These are phyloP conservation scores for Coniochaeta sp. DNA, from an alignment of 2,329 filamentous ascomycete genomes.

Conservation along the genomic window DNA sequence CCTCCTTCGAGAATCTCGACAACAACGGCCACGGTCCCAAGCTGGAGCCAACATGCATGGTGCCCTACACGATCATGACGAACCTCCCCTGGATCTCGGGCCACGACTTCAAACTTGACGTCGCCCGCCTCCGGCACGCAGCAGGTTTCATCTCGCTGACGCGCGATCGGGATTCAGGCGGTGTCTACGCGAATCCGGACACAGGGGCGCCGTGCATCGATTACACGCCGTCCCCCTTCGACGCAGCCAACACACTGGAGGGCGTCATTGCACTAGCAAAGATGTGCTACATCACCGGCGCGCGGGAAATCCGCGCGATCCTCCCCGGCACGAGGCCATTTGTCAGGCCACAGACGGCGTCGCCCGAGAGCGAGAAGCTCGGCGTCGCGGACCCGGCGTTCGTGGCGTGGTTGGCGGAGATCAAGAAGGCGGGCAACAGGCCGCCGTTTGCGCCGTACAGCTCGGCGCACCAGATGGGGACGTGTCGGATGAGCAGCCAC, in stretches of 20 bases:
- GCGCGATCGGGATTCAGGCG: constrained; percentile 69
- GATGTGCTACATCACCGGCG: constrained; percentile 71
- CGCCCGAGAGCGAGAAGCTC: constrained; percentile 13
- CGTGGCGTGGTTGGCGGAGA: constrained; percentile 47
- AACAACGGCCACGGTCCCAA: constrained; percentile 74
- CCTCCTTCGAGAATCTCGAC: constrained; percentile 74
- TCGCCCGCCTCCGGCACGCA: constrained; percentile 61
- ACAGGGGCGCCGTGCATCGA: constrained; percentile 59
- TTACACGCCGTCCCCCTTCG: constrained; percentile 65
- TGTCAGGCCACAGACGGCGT: constrained; percentile 22
- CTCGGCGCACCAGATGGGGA: constrained; percentile 78
- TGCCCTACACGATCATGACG: constrained; percentile 57
- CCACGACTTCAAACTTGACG: constrained; percentile 64
- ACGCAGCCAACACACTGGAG: constrained; percentile 63
- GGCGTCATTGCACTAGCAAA: constrained; percentile 66
- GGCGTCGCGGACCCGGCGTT: constrained; percentile 54
- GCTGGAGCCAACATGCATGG: constrained; percentile 69
- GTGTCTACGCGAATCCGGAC: constrained; percentile 62
- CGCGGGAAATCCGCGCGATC: constrained; percentile 66
- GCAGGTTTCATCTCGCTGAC: constrained; percentile 65
- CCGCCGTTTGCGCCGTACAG: constrained; percentile 46
- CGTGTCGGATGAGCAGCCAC: constrained; percentile 60
- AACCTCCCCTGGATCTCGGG: constrained; percentile 60
- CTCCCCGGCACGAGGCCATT: constrained; percentile 60
- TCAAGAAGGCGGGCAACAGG: constrained; percentile 40